Base-by-base conservation (phyloP, 441 rosid species). In the Macaranga tanarius region DNA sequence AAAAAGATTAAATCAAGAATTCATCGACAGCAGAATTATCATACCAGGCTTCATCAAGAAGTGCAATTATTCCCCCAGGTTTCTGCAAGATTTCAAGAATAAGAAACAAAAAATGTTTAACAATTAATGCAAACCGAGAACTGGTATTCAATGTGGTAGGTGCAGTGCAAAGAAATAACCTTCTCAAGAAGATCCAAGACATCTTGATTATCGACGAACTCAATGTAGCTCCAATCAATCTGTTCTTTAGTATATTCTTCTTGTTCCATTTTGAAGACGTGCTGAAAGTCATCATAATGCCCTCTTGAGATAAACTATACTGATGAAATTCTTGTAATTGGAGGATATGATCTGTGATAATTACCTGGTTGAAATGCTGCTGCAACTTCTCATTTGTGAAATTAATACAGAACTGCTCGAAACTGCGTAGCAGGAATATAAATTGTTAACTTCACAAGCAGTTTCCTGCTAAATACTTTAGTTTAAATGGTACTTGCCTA, bases 31-130 rank as follows among this genome's bases (percentile, higher is more conserved):
- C 47, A 22, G 72, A 68, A 71, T 25, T 34, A 62, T 65, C 73
- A 47, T 91, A 96, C 99, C 99, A 93, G 78, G 99, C 98, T 87
- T 96, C 99, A 78, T 96, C 99, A 6, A 96, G 96, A 62, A 96
- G 94, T 69, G 98, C 98, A 64, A 96, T 34, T 47, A 96, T 93
- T 60, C 98, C 99, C 62, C 99, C 97, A 13, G 99, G 98, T 85
- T 96, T 96, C 99, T 96, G 92, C 80, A 85, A 57, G 13, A 72
- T 44, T 45, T 19, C 25, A 55, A 54, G 20, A 65, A 42, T 7
- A 42, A 9, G 47, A 42, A 42, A 69, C 2, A n/a, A 44, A 78
- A 34, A 28, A n/a, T 12, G 10, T 59, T 59, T 44, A 42, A 45
- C 16, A 64, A 13, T 52, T 60, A 65, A 23, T 19, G 13, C 5